phyloP scores from a whole-genome alignment of 2,329 filamentous ascomycete species.

The Coniochaeta hoffmannii region DNA sequence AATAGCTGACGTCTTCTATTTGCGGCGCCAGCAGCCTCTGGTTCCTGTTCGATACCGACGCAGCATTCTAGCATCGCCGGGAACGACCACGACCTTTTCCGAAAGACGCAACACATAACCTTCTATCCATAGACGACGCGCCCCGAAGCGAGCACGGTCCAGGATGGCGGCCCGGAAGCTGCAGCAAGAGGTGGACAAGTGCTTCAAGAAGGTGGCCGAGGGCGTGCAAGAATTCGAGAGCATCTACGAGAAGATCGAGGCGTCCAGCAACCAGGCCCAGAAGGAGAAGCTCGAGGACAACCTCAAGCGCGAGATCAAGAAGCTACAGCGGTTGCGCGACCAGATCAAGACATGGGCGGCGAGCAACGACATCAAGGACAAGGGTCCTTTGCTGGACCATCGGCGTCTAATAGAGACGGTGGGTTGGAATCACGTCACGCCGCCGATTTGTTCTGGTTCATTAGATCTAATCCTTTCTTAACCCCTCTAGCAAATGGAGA shows the following conservation, averaged over 20 bases:
- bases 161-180: slow-evolving; percentile 93
- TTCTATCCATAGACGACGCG: neutral
- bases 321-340: slow-evolving; percentile 91
- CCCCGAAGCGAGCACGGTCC: slow-evolving; percentile 14
- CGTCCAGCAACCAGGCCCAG: slow-evolving; percentile 85
- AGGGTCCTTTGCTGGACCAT: slow-evolving; percentile 88
- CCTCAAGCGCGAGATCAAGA: slow-evolving; percentile 99
- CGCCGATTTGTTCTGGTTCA: too few species aligned
- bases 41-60: neutral
- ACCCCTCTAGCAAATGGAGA: slow-evolving; percentile 86
- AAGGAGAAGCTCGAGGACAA: slow-evolving; percentile 98
- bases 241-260: slow-evolving; percentile 97
- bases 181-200: slow-evolving; percentile 97
- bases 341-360: slow-evolving; percentile 99
- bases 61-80: neutral
- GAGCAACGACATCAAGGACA: slow-evolving; percentile 99
- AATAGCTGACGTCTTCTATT: slow-evolving; percentile 8
- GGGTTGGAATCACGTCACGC: slow-evolving; percentile 25
- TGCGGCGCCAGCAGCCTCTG: slow-evolving; percentile 5
- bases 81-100: neutral
- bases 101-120: neutral
- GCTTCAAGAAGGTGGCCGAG: slow-evolving; percentile 97
- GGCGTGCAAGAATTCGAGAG: slow-evolving; percentile 86
- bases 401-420: slow-evolving; percentile 97
- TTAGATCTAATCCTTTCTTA: too few species aligned